Evolutionary conservation across 805 yeast species (phyloP), one percentile per base, ranked within the genome.

Genomic region (Monosporozyma yasuniensis): DNA sequence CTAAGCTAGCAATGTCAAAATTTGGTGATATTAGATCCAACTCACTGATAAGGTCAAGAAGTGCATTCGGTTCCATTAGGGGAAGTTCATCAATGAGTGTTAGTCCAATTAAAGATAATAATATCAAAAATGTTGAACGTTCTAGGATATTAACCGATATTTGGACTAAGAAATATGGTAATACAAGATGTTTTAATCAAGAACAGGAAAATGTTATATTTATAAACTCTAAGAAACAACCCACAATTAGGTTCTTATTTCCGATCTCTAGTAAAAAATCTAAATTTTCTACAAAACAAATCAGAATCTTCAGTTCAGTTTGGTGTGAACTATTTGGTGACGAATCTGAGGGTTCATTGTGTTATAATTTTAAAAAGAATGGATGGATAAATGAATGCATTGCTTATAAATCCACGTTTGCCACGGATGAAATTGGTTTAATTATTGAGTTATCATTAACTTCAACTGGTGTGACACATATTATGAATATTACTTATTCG

Each of bases 251-350:
- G 50, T 47, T 82, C 3, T 47, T 72, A 18, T 81, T 79, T 61
- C 82, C 80, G 0, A 52, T 71, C 1, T 25, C 46, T 3, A 44
- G 51, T 1, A 47, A 47, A 0, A 19, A 32, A 7, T 35, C 54
- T 12, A 12, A 44, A 6, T 59, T 64, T 11, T 34, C 60, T 0
- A 9, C 52, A 4, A 59, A 51, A 38, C 67, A 69, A 22, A 12
- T 64, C 1, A 39, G 49, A 9, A 59, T 72, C 9, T 72, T 67
- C 43, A 64, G 68, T 28, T 63, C 63, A 10, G 61, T 73, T 3
- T 80, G 87, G 83, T 72, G 79, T 48, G 76, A 76, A 44, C 48
- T 83, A 0, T 64, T 83, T 46, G 91, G 91, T 1, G 81, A 80
- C 61, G 91, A 84, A 64, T 65, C 79, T 4, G 50, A 55, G 1